Evolutionary conservation across 2,329 filamentous ascomycete species (phyloP), one percentile per base, ranked within the genome.

Genomic region (Penicillium nordicum): DNA sequence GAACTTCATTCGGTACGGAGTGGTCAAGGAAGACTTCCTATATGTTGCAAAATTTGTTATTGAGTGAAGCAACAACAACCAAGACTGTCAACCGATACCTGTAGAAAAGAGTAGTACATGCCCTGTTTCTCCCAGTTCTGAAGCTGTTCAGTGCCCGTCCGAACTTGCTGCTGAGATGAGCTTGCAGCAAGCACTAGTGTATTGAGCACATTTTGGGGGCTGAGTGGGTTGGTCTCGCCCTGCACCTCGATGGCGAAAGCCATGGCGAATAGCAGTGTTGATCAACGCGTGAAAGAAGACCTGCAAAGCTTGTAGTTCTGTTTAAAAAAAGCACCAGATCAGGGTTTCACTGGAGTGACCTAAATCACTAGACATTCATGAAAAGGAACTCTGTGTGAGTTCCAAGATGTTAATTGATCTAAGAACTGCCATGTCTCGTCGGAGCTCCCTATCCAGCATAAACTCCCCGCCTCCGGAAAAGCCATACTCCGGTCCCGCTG

Each of bases 11-110:
- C 1, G 90, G 89, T 1, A 95, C 78, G 2, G 85, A 85, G 59
- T 85, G 86, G 76, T 96, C 89, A 61, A 96, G 82, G 71, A 92
- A 97, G 36, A 91, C 84, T 64, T 87, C 83, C 88, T 95, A 68
- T 12, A 58, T 37, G 10, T 36, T 2, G 3, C 23, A 34, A 23
- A n/a, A 18, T 47, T 11, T 50, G 51, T 47, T 53, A 57, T 34
- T 25, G 18, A 3, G 23, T 27, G 36, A 52, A 34, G 42, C 30
- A 36, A 30, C 37, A 46, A 30, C n/a, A 44, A n/a, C 14, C 18
- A 34, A 38, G 46, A 48, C 18, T 21, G 25, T 12, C 23, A 40
- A 52, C 41, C 27, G 68, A 53, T 77, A 86, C 88, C 82, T 90
- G 88, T 50, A 92, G 77, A 18, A 84, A 80, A 25, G 83, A 81